Evolutionary conservation across 176 grass and related monocot species (phyloP).

Genomic region (Luzula sylvatica): DNA sequence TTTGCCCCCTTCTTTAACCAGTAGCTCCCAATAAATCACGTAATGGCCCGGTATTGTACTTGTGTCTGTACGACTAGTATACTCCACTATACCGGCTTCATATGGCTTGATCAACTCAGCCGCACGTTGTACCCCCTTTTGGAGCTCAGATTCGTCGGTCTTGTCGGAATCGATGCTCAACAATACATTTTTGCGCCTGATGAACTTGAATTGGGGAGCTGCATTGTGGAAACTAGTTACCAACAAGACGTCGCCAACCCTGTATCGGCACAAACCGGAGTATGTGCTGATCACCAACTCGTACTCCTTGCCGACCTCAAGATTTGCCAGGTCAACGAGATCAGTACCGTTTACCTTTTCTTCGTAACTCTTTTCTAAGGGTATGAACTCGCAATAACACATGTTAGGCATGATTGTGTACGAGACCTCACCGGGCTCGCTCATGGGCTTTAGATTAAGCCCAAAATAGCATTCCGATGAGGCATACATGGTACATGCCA

Average conservation of each 20-base stretch:
- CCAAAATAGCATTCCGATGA: conserved; percentile 99
- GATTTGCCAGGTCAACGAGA: conserved; percentile 65
- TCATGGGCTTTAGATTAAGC: conserved; percentile 86
- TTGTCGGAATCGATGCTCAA: conserved; percentile 95
- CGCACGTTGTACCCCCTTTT: conserved; percentile 64
- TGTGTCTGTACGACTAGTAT: conserved; percentile 75
- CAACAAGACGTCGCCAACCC: conserved; percentile 63
- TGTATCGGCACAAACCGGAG: conserved; percentile 79
- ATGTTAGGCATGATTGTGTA: conserved; percentile 99
- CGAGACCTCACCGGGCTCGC: conserved; percentile 68
- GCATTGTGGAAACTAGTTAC: conserved; percentile 82
- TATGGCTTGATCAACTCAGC: conserved; percentile 35
- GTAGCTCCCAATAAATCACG: conserved; percentile 93
- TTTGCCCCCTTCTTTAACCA: conserved; percentile 29
- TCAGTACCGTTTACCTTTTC: conserved; percentile 4
- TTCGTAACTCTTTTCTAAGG: conserved; percentile 31
- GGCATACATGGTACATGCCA: conserved; percentile 97
- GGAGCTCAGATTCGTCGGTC: conserved; percentile 88
- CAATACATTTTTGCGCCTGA: conserved; percentile 80
- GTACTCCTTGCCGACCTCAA: conserved; percentile 62
- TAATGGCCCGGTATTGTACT: conserved; percentile 85
- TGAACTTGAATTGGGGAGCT: conserved; percentile 72
- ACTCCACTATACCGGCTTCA: conserved; percentile 57
- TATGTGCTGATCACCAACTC: conserved; percentile 94
- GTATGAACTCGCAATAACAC: conserved; percentile 94